Evolutionary conservation across 208 protist genomes (phyloP).

Genomic region (Leishmania turanica): DNA sequence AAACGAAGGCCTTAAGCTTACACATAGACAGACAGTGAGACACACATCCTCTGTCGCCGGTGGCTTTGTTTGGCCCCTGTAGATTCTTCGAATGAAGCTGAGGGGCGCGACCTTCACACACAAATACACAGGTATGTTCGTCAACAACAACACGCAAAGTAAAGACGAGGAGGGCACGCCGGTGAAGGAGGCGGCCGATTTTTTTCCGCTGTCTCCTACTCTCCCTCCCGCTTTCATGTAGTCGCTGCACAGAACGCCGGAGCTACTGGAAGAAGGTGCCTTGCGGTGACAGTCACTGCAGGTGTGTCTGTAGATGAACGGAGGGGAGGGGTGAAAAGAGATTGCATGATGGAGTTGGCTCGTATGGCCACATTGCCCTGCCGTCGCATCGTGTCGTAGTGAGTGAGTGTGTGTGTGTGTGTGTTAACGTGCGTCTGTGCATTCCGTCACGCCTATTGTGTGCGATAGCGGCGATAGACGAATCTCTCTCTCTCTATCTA

Average conservation of each 20-base stretch:
- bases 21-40: background rate
- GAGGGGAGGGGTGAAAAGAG: background rate
- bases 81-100: background rate
- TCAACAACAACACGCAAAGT: background rate
- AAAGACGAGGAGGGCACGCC: background rate
- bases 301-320: background rate
- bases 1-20: background rate
- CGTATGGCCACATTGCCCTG: background rate
- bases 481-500: background rate
- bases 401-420: background rate
- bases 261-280: background rate
- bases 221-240: background rate
- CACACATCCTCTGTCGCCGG: background rate
- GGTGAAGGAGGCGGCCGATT: background rate
- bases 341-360: background rate
- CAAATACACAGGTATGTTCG: no score
- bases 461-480: background rate
- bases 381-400: background rate
- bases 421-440: background rate
- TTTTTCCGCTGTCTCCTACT: background rate
- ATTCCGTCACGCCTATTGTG: background rate
- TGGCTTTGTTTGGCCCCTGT: background rate
- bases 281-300: background rate
- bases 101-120: background rate
- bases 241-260: background rate